Percentiles rank a stretch among this genome's conserved stretches.
phyloP scores from a whole-genome alignment of 2,329 filamentous ascomycete species.

The Diaporthe aspalathi region DNA sequence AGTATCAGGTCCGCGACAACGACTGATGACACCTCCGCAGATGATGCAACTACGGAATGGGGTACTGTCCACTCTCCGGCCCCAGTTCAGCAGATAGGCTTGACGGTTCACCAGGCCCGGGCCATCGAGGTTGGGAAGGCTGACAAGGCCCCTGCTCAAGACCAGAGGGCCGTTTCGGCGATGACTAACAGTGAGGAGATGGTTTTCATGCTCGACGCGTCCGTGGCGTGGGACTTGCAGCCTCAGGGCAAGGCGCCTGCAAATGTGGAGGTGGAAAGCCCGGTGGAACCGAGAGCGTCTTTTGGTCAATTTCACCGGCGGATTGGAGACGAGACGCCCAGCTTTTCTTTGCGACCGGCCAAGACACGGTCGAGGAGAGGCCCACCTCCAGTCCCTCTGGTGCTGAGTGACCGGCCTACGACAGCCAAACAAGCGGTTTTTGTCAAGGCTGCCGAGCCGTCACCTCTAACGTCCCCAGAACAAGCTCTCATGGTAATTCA shows the following conservation, averaged over 20 bases:
- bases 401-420: conserved; percentile 54
- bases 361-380: conserved; percentile 61
- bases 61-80: conserved; percentile 63
- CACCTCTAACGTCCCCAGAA: conserved; percentile 64
- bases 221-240: conserved; percentile 41
- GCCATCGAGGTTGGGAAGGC: conserved; percentile 52
- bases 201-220: conserved; percentile 58
- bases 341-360: conserved; percentile 66
- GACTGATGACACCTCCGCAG: conserved; percentile 55
- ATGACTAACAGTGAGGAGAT: conserved; percentile 50
- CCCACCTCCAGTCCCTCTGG: conserved; percentile 67
- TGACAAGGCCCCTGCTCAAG: conserved; percentile 15
- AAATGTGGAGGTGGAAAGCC: conserved; percentile 40
- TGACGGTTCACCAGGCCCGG: conserved; percentile 54
- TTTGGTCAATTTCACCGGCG: conserved; percentile 63
- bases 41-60: conserved; percentile 59
- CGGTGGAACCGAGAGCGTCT: conserved; percentile 41
- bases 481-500: conserved; percentile 63
- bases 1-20: conserved; percentile 47
- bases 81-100: conserved; percentile 56
- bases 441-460: conserved; percentile 60
- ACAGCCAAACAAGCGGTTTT: conserved; percentile 56
- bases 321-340: conserved; percentile 68
- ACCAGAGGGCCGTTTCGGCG: conserved; percentile 45
- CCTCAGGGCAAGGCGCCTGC: neutral